Evolutionary conservation across 805 yeast species (phyloP), one percentile per base, ranked within the genome.

Genomic region (Komagataella populi): DNA sequence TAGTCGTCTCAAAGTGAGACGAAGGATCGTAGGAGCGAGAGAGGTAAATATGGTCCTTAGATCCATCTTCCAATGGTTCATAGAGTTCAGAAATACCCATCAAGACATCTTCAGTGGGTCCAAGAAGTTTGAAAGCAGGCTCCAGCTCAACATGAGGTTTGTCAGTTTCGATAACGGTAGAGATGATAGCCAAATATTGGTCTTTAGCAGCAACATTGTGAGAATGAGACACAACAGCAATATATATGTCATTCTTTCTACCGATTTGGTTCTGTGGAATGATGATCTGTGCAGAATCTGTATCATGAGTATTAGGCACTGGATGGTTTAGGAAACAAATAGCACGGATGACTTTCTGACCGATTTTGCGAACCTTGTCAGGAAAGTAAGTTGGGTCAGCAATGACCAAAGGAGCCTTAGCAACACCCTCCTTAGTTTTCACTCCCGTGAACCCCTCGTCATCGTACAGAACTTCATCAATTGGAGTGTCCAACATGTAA

Each of bases 301-400:
- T 81, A 60, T 86, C 85, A 55, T 76, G 71, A 6, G 96, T 87
- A 62, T 78, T 78, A 46, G 96, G 86, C 50, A 93, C 75, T 39
- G 96, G 95, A 62, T 89, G 96, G 60, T 90, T 84, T 62, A 93
- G 72, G 54, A 93, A 77, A 65, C 98, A 89, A 73, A 93, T 76
- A 49, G 93, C 93, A 60, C 95, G 77, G 56, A 86, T 83, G 50
- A 86, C 93, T 61, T 72, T 79, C 56, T 78, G 73, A 45, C 91
- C 93, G 4, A 87, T 80, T 64, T 81, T 73, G 60, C 76, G 73
- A 48, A 86, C 93, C 63, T 76, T 80, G 48, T 81, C 83, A 3
- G 97, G 96, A 80, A 93, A 93, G 63, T 93, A 93, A 17, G 98
- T 91, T 53, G 99, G 99, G 67, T 93, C 99, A 23, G 96, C 96